These are phyloP conservation scores for Globisporangium spinosum DNA, from an alignment of 352 stramenopile genomes.

Conservation along the genomic window DNA sequence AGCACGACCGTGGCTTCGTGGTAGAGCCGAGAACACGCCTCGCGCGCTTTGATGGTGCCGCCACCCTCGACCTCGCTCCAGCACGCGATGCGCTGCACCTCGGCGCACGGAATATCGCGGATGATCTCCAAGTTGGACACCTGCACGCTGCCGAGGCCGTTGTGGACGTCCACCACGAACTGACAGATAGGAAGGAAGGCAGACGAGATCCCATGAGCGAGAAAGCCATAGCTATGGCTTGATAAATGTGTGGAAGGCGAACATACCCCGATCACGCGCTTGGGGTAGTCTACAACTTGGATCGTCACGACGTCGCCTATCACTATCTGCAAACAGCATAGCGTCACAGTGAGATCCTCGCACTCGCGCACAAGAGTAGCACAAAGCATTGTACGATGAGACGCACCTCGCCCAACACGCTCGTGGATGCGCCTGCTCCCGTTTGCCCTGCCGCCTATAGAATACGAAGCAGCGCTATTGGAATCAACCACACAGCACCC, in stretches of 20 bases:
- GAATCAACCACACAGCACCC: not conserved
- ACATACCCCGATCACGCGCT: constrained; percentile 52
- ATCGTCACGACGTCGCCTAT: constrained; percentile 60
- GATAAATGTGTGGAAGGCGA: not conserved
- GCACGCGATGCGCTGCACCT: constrained; percentile 52
- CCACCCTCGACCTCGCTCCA: constrained; percentile 66
- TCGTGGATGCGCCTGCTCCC: constrained; percentile 36
- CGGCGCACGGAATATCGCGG: constrained; percentile 29
- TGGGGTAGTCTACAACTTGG: constrained; percentile 39
- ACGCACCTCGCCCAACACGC: constrained; percentile 28
- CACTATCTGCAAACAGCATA: constrained; percentile 35
- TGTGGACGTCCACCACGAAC: constrained; percentile 48
- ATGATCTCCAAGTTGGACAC: constrained; percentile 51
- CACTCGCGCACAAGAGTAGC: constrained; percentile 1
- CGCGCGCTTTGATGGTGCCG: constrained; percentile 63
- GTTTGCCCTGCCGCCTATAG: constrained; percentile 19
- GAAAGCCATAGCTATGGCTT: not conserved
- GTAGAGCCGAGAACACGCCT: constrained; percentile 52
- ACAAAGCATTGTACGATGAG: not conserved
- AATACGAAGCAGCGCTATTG: not conserved
- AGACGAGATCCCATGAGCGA: not conserved
- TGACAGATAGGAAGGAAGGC: constrained; percentile 17
- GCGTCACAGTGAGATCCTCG: not conserved
- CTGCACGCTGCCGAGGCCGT: constrained; percentile 46
- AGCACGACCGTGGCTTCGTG: constrained; percentile 55